Evolutionary conservation across 805 yeast genomes (phyloP).

Genomic region (Ogataea populi-albae): DNA sequence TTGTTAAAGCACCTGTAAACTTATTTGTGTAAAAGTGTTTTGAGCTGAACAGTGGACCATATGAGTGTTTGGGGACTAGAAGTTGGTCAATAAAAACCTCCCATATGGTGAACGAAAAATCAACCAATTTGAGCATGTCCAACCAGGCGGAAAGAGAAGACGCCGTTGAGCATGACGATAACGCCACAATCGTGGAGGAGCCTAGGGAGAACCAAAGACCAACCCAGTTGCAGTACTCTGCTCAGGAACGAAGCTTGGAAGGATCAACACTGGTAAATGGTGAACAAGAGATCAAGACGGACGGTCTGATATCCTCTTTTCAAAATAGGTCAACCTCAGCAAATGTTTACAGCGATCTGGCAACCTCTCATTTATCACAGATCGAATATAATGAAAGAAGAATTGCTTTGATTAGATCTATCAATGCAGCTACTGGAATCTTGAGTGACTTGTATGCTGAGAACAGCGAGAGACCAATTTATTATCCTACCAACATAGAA

Average conservation of each 20-base stretch:
- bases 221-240: slow-evolving; percentile 20
- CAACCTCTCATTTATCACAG: slow-evolving; percentile 59
- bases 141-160: neutral
- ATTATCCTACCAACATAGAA: slow-evolving; percentile 51
- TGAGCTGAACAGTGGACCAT: too few species aligned
- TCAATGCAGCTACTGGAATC: slow-evolving; percentile 50
- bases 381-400: slow-evolving; percentile 73
- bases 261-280: slow-evolving; percentile 30
- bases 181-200: slow-evolving; percentile 22
- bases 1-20: too few species aligned
- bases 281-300: slow-evolving; percentile 6
- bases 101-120: too few species aligned
- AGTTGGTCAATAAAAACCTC: too few species aligned
- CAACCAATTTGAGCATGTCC: too few species aligned
- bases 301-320: slow-evolving; percentile 14
- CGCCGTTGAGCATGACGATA: slow-evolving; percentile 16
- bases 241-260: slow-evolving; percentile 23
- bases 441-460: slow-evolving; percentile 52
- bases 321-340: slow-evolving; percentile 16
- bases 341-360: slow-evolving; percentile 23
- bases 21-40: too few species aligned
- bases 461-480: slow-evolving; percentile 58
- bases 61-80: too few species aligned
- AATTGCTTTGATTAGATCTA: slow-evolving; percentile 58
- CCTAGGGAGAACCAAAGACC: slow-evolving; percentile 12